These are phyloP conservation scores for Hypseocharis bilobata DNA, from an alignment of 441 rosid species.

Conservation along the genomic window DNA sequence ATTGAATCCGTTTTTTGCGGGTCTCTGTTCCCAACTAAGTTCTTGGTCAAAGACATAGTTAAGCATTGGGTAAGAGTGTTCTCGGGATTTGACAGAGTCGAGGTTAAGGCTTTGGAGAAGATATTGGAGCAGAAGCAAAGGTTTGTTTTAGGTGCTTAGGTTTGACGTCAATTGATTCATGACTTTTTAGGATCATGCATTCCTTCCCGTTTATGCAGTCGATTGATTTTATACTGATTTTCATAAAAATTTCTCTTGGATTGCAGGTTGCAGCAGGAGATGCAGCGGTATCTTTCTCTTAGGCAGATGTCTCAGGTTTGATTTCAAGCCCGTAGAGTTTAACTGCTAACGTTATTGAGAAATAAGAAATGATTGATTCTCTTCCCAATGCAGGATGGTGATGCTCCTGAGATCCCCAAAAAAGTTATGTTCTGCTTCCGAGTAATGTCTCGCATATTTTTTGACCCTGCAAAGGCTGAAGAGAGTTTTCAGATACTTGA, in stretches of 20 bases:
- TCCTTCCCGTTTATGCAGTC: slow-evolving; percentile 26
- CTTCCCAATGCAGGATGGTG: slow-evolving; percentile 57
- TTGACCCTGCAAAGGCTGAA: slow-evolving; percentile 73
- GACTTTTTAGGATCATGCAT: slow-evolving; percentile 15
- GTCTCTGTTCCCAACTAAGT: slow-evolving; percentile 59
- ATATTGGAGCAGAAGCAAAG: slow-evolving; percentile 96
- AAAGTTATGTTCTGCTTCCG: slow-evolving; percentile 67
- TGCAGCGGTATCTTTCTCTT: slow-evolving; percentile 75
- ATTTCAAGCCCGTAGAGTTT: slow-evolving; percentile 9
- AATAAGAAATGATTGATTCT: slow-evolving; percentile 19
- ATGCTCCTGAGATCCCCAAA: slow-evolving; percentile 74
- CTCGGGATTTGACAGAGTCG: slow-evolving; percentile 75
- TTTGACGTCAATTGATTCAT: slow-evolving; percentile 19
- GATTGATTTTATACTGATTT: slow-evolving; percentile 33
- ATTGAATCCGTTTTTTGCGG: slow-evolving; percentile 67
- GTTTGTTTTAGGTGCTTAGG: slow-evolving; percentile 35
- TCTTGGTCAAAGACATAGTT: slow-evolving; percentile 54
- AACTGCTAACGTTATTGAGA: neutral
- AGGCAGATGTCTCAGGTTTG: slow-evolving; percentile 83
- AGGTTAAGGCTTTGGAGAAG: slow-evolving; percentile 85
- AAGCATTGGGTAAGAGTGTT: slow-evolving; percentile 73
- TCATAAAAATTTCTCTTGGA: slow-evolving; percentile 34
- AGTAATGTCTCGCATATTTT: slow-evolving; percentile 82
- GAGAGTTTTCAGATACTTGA: slow-evolving; percentile 84
- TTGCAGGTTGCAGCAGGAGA: slow-evolving; percentile 97